Conservation (phyloP, 768 basidiomycete genomes). For the Rhizopogon sp. region DNA sequence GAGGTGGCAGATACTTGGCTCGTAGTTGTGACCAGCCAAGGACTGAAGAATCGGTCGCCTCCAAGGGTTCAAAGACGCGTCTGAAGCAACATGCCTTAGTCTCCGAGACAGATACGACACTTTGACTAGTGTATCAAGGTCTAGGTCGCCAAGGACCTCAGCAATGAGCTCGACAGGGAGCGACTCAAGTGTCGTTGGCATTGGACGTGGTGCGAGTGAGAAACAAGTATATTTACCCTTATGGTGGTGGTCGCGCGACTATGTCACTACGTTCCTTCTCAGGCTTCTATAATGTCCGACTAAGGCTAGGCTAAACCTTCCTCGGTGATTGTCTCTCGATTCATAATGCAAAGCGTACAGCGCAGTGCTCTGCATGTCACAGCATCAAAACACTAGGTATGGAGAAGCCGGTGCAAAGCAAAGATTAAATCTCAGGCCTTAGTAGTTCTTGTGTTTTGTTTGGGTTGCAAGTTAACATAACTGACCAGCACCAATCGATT, state of each 20-base stretch:
- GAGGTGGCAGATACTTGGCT: slow-evolving; percentile 49
- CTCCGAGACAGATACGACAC: slow-evolving; percentile 58
- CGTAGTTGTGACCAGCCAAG: slow-evolving; percentile 44
- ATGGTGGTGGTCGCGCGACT: too few species aligned
- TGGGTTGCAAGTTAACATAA: background rate
- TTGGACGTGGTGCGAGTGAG: background rate
- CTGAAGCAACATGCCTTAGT: slow-evolving; percentile 53
- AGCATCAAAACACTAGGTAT: too few species aligned
- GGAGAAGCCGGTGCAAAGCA: too few species aligned
- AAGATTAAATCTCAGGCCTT: too few species aligned
- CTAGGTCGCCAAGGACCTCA: slow-evolving; percentile 65
- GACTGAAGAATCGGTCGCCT: slow-evolving; percentile 60
- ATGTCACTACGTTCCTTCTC: too few species aligned
- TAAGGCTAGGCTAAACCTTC: too few species aligned
- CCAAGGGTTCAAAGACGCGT: slow-evolving; percentile 71
- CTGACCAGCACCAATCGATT: too few species aligned
- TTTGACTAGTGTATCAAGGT: slow-evolving; percentile 53
- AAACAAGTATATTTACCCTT: too few species aligned
- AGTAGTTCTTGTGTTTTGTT: background rate
- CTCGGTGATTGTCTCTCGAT: too few species aligned
- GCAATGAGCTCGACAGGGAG: slow-evolving; percentile 78
- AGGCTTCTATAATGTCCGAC: too few species aligned
- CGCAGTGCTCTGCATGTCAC: too few species aligned
- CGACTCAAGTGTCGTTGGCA: slow-evolving; percentile 30
- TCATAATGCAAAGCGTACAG: too few species aligned